A percentile compares a stretch with the other conserved stretches of the same genome.
These are phyloP conservation scores for Clathrus columnatus DNA, from an alignment of 768 basidiomycete species.

Conservation along the genomic window DNA sequence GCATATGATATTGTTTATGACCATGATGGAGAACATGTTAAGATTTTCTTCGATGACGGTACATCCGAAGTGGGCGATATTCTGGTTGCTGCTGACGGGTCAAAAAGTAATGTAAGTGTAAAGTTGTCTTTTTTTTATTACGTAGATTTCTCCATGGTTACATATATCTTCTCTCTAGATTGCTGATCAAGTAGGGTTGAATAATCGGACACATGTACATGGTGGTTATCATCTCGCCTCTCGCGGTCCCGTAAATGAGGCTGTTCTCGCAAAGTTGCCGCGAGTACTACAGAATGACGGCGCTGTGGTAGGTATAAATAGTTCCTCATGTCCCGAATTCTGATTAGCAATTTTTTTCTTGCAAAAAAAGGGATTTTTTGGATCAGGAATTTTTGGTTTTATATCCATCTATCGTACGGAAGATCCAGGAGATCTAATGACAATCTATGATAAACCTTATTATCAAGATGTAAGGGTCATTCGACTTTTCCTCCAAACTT, in stretches of 20 bases:
- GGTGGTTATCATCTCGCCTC: slow-evolving; percentile 9
- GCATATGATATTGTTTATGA: slow-evolving; percentile 7
- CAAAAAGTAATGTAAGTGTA: slow-evolving; percentile 4
- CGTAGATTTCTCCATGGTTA: background rate
- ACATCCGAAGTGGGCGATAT: slow-evolving; percentile 3
- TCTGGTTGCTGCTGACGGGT: slow-evolving; percentile 8
- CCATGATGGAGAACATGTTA: slow-evolving; percentile 7
- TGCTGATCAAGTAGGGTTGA: slow-evolving; percentile 5
- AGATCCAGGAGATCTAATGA: slow-evolving; percentile 5
- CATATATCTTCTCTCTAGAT: background rate
- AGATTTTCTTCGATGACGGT: slow-evolving; percentile 9
- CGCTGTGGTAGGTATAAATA: background rate
- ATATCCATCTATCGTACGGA: slow-evolving; percentile 9
- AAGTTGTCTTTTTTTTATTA: no score
- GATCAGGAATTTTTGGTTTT: slow-evolving; percentile 7
- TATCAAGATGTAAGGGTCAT: slow-evolving; percentile 7
- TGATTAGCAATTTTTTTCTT: background rate
- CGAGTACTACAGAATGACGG: slow-evolving; percentile 8
- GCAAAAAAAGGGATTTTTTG: slow-evolving; percentile 8
- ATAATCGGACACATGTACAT: slow-evolving; percentile 7
- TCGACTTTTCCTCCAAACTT: background rate
- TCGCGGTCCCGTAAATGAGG: slow-evolving; percentile 2
- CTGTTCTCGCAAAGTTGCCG: slow-evolving; percentile 3
- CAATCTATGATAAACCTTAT: slow-evolving; percentile 2
- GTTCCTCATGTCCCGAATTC: background rate